Conservation (phyloP, 2,329 filamentous ascomycete species). For the Fusarium sp. region DNA sequence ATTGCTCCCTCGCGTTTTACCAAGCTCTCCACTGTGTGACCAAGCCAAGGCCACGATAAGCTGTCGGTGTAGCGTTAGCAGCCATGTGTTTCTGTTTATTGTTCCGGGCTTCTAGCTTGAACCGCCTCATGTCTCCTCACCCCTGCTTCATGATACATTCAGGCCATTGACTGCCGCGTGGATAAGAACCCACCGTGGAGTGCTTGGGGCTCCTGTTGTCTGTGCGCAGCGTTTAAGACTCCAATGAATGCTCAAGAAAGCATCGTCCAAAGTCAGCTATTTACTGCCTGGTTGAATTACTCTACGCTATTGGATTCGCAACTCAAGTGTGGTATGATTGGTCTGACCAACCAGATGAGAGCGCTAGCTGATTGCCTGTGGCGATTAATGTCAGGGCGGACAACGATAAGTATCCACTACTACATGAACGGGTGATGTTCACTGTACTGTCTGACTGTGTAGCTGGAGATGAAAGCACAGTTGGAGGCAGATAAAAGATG, state of each 20-base stretch:
- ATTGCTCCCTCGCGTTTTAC: neutral
- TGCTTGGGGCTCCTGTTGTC: neutral
- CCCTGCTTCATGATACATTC: conserved; percentile 15
- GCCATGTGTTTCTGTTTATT: conserved; percentile 19
- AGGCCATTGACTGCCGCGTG: conserved; percentile 10
- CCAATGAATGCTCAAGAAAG: conserved; percentile 1
- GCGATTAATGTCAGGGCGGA: conserved; percentile 9
- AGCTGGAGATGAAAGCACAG: conserved; percentile 13
- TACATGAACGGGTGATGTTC: conserved; percentile 5
- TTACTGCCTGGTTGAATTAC: neutral
- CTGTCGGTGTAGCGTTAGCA: conserved; percentile 23
- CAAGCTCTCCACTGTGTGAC: neutral
- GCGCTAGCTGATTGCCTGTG: neutral
- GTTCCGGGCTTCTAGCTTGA: conserved; percentile 8
- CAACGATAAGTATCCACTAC: conserved; percentile 13
- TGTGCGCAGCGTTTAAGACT: conserved; percentile 2
- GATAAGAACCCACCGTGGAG: conserved; percentile 1
- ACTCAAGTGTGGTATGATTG: neutral
- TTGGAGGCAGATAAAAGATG: conserved; percentile 11
- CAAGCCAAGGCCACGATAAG: neutral
- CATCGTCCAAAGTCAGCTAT: conserved; percentile 1
- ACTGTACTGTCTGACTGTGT: neutral
- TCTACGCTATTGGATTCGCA: conserved; percentile 9
- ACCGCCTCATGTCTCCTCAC: conserved; percentile 16
- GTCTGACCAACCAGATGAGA: neutral